phyloP scores from a whole-genome alignment of 495 filamentous ascomycete species.

The Copromyces sp. region DNA sequence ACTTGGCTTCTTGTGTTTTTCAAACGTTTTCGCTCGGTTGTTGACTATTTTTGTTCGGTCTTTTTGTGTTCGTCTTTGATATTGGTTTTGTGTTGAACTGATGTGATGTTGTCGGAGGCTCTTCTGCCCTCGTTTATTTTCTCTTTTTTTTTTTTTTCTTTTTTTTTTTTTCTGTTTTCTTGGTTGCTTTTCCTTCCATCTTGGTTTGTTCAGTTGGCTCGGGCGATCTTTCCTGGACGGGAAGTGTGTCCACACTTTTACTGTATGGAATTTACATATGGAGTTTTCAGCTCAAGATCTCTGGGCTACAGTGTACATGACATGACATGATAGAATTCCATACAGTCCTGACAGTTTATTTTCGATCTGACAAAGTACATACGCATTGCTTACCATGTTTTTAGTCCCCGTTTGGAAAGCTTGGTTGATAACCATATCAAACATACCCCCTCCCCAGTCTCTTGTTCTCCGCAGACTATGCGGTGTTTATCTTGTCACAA shows the following conservation, averaged over 20 bases:
- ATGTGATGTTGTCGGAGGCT: neutral
- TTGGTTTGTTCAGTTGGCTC: neutral
- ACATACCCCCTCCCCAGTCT: neutral
- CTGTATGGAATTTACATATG: neutral
- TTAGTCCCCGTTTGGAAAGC: neutral
- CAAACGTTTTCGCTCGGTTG: neutral
- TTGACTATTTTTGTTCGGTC: neutral
- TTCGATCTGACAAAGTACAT: neutral
- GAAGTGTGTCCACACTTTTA: neutral
- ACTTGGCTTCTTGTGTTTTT: neutral
- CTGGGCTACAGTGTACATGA: neutral
- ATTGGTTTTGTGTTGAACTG: neutral
- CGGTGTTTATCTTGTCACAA: neutral
- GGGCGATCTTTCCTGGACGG: neutral
- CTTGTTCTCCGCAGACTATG: neutral
- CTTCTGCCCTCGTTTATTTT: no score
- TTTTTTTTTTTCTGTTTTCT: neutral
- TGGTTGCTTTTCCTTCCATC: neutral
- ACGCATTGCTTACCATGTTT: neutral
- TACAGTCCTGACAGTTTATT: neutral
- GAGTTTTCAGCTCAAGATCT: neutral
- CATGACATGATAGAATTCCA: neutral
- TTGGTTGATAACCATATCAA: neutral
- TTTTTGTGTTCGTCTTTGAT: neutral
- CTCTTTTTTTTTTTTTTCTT: neutral